Evolutionary conservation across 108 stramenopile species (phyloP).

Genomic region (Stephanodiscus triporus): DNA sequence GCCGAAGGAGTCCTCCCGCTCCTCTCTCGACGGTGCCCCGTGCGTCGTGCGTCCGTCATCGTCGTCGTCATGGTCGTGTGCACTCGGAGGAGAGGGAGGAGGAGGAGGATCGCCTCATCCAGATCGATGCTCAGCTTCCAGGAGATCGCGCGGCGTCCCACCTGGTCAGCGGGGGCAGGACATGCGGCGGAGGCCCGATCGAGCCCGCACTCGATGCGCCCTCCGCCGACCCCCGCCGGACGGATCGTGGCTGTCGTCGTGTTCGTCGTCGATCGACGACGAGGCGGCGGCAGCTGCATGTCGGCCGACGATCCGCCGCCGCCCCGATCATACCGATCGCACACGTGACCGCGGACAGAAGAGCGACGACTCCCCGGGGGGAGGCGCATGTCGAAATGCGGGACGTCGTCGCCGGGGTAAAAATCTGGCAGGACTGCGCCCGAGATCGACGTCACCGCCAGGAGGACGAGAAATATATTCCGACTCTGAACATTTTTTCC

Average conservation of each 20-base stretch:
- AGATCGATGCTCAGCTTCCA: constrained; percentile 56
- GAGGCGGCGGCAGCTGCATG: background rate
- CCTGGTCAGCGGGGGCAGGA: constrained; percentile 71
- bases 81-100: background rate
- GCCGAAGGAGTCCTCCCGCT: constrained; percentile 28
- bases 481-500: too few species aligned
- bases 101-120: constrained; percentile 52
- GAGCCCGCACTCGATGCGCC: constrained; percentile 5
- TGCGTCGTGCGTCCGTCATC: too few species aligned
- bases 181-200: constrained; percentile 53
- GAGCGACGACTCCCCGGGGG: constrained; percentile 54
- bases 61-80: constrained; percentile 1
- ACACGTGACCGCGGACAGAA: constrained; percentile 62
- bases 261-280: background rate
- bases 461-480: too few species aligned
- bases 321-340: constrained; percentile 37
- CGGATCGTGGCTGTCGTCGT: background rate
- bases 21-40: background rate
- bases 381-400: constrained; percentile 67
- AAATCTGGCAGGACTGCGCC: constrained; percentile 44
- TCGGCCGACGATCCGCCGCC: background rate
- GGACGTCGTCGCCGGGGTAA: constrained; percentile 47
- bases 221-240: background rate
- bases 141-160: constrained; percentile 82
- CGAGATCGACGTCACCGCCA: constrained; percentile 63